phyloP scores from a whole-genome alignment of 164 flowering plant species.

The Tetracentron sinense region DNA sequence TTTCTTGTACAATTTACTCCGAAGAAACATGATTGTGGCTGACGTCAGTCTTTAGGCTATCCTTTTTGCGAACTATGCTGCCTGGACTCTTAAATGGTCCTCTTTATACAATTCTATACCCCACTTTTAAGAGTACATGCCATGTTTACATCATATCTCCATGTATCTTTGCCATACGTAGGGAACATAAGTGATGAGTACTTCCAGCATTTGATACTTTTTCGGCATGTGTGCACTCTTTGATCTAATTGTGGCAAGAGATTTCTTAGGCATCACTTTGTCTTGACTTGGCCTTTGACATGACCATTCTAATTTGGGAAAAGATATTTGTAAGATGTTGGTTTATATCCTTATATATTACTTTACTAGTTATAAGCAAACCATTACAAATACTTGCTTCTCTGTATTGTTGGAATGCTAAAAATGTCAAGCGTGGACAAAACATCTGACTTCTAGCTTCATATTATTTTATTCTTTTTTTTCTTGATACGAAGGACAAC shows the following conservation, averaged over 20 bases:
- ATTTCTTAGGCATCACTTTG: no score
- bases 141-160: no score
- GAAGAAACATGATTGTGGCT: neutral
- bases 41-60: neutral
- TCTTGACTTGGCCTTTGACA: neutral
- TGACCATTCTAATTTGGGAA: neutral
- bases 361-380: no score
- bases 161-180: no score
- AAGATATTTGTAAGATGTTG: neutral
- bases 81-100: neutral
- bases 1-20: neutral
- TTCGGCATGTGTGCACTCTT: no score
- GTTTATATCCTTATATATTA: neutral
- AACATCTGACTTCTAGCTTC: neutral
- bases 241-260: no score
- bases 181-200: no score
- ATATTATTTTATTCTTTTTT: neutral
- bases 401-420: neutral
- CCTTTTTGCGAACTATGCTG: neutral
- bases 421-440: neutral
- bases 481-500: neutral
- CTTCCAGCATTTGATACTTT: no score
- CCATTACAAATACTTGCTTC: neutral
- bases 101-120: neutral
- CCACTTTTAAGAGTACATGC: no score